Percentiles rank a stretch among this genome's conserved stretches.
These are phyloP conservation scores for Fusarium mundagurra DNA, from an alignment of 2,329 filamentous ascomycete genomes.

Conservation along the genomic window DNA sequence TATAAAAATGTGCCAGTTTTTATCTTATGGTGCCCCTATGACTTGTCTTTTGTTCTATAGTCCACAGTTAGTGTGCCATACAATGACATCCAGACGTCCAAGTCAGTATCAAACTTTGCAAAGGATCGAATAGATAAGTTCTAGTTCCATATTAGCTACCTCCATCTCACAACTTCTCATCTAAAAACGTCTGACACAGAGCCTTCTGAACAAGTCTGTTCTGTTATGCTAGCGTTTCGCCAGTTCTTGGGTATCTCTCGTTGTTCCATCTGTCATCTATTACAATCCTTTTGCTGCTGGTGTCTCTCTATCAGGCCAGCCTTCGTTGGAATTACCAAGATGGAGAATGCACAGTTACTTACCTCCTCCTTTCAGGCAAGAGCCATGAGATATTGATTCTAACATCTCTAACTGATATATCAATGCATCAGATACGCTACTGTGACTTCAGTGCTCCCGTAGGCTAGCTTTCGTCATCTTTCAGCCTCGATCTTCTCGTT, in stretches of 20 bases:
- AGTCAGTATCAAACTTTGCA: too few species aligned
- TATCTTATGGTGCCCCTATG: not conserved
- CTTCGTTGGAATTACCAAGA: not conserved
- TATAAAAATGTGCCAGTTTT: not conserved
- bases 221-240: not conserved
- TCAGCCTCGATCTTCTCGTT: not conserved
- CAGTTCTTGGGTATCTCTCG: not conserved
- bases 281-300: not conserved
- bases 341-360: not conserved
- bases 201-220: not conserved
- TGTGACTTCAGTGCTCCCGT: not conserved
- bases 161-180: not conserved
- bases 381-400: not conserved
- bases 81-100: not conserved
- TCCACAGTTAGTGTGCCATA: not conserved
- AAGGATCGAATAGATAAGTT: not conserved
- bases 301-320: not conserved
- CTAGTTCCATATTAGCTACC: not conserved
- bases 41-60: not conserved
- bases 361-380: not conserved
- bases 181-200: not conserved
- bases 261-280: not conserved
- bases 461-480: not conserved
- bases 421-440: not conserved
- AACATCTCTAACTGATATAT: not conserved